Conservation (phyloP, 768 basidiomycete species). For the Lactarius vividus region DNA sequence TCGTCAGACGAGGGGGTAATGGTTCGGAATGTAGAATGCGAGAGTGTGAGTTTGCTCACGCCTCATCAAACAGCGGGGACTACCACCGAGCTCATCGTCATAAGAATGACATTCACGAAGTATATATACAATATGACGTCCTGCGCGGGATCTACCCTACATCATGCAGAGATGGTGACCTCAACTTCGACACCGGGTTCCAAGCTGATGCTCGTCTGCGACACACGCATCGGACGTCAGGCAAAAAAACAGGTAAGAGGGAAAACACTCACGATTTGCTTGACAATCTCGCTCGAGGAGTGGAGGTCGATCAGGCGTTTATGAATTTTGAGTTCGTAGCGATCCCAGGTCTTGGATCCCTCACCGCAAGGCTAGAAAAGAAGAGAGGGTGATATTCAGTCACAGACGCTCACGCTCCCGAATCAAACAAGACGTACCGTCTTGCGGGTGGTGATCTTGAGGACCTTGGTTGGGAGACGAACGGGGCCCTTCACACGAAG, state of each 20-base stretch:
- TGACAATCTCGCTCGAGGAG: conserved; percentile 98
- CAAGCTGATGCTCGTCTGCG: conserved; percentile 94
- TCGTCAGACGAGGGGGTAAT: background rate
- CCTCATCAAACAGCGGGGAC: background rate
- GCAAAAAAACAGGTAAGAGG: background rate
- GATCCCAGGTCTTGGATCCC: conserved; percentile 99
- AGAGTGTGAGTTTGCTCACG: background rate
- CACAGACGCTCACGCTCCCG: conserved; percentile 2
- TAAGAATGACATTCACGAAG: conserved; percentile 2
- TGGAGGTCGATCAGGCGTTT: conserved; percentile 99
- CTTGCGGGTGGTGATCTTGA: conserved; percentile 99
- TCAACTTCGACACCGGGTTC: conserved; percentile 99
- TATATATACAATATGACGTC: conserved; percentile 7
- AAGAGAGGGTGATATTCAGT: background rate
- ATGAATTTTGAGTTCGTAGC: conserved; percentile 99
- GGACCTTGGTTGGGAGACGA: conserved; percentile 96
- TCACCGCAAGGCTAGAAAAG: conserved; percentile 96
- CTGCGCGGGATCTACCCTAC: conserved; percentile 1
- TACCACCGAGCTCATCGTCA: background rate
- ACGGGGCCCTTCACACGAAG: conserved; percentile 99
- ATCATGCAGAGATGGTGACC: conserved; percentile 85
- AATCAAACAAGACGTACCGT: conserved; percentile 56
- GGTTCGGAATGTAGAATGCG: background rate
- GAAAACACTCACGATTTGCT: conserved; percentile 83
- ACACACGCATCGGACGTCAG: background rate